A percentile compares a stretch with the other conserved stretches of the same genome.
Conservation (phyloP, 306 rosid species). For the Pyrus communis region DNA sequence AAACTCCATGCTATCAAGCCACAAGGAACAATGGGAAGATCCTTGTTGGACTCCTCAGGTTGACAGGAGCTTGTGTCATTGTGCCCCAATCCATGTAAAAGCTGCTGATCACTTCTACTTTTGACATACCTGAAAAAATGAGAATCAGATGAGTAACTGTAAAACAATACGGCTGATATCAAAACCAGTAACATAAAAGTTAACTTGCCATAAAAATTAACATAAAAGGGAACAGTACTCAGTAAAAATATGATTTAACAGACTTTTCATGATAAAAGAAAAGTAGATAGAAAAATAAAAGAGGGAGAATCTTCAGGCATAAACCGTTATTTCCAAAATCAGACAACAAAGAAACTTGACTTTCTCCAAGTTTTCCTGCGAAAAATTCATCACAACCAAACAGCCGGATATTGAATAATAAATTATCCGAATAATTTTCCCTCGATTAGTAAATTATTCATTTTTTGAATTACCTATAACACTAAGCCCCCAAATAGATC, state of each 20-base stretch:
- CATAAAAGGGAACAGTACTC: no score
- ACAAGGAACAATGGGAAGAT: conserved; percentile 77
- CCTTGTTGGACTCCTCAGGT: conserved; percentile 53
- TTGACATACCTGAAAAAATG: conserved; percentile 70
- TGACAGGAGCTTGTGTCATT: conserved; percentile 60
- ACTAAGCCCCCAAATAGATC: not conserved
- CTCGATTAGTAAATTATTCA: not conserved
- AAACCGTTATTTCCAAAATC: not conserved
- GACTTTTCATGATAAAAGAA: not conserved
- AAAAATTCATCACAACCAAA: not conserved
- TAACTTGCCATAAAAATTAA: no score
- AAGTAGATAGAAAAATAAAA: not conserved
- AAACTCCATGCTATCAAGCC: conserved; percentile 96
- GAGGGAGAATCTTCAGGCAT: not conserved
- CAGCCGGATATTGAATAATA: not conserved
- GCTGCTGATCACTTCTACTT: conserved; percentile 80
- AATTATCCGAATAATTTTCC: not conserved
- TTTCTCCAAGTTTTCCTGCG: not conserved
- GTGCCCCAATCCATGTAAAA: conserved; percentile 64
- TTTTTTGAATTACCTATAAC: not conserved
- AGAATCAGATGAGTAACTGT: not conserved
- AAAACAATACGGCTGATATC: not conserved
- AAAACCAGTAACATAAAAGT: not conserved
- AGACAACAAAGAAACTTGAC: not conserved
- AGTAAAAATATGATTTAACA: not conserved